Percentiles rank a stretch among this genome's conserved stretches.
Evolutionary conservation across 345 rosid species (phyloP).

Genomic region (Aurinia saxatilis): DNA sequence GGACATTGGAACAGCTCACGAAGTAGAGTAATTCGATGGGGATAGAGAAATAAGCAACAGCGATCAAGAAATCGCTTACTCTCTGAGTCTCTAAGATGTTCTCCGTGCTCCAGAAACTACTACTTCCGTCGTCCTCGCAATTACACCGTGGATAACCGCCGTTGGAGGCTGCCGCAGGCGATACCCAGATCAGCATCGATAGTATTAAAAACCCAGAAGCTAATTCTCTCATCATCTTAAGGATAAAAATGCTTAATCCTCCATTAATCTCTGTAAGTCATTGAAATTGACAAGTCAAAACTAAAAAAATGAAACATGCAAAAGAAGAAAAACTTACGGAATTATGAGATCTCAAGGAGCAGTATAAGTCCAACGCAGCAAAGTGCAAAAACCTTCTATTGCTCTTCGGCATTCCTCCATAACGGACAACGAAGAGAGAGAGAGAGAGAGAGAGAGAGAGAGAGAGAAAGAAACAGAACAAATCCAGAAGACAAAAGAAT

Average conservation of each 20-base stretch:
- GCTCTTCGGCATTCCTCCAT: slow-evolving; percentile 19
- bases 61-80: slow-evolving; percentile 90
- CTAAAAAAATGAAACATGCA: neutral
- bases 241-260: neutral
- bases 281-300: neutral
- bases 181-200: slow-evolving; percentile 31
- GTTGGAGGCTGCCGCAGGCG: slow-evolving; percentile 39
- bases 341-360: slow-evolving; percentile 38
- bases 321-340: slow-evolving; percentile 18
- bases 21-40: slow-evolving; percentile 92
- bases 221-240: slow-evolving; percentile 5
- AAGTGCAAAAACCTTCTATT: neutral
- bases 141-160: slow-evolving; percentile 61
- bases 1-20: slow-evolving; percentile 86
- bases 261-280: neutral
- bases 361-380: neutral
- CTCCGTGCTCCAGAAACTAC: slow-evolving; percentile 69
- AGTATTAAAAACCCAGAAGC: slow-evolving; percentile 38
- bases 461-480: neutral
- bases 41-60: slow-evolving; percentile 91
- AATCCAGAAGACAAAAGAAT: slow-evolving; percentile 17
- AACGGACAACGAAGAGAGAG: neutral
- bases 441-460: neutral
- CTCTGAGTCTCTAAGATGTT: slow-evolving; percentile 72
- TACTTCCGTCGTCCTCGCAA: slow-evolving; percentile 85